Base-by-base conservation (phyloP, 441 rosid species). In the Sinapis alba region DNA sequence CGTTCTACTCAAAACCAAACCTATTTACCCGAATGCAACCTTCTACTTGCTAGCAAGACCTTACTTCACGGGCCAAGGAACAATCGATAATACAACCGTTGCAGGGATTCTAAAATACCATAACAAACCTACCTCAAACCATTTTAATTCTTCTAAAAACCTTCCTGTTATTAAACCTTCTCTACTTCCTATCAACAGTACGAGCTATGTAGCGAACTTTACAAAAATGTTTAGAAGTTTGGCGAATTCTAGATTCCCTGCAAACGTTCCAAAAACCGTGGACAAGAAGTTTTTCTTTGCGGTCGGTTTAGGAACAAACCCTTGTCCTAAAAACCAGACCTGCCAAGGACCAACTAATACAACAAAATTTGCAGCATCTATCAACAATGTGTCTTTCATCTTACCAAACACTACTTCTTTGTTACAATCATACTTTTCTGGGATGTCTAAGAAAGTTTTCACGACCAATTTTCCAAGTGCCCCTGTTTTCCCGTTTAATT, bases 21-120 rank as follows among this genome's bases (percentile, higher is more conserved):
- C 88, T 15, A 57, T 18, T 18, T 23, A 83, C 51, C 92, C 90
- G 15, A 82, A 78, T 63, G 65, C 86, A 38, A 78, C 83, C 10
- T 90, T 90, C 74, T 85, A 81, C 23, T 89, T 93, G 83, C 57
- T 87, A 11, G 93, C 93, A 16, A 82, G 90, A 65, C 90, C 95
- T 10, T 93, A 91, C 79, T 83, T 82, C 78, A 86, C 87, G 0
- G 90, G 95, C 23, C 74, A 58, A 73, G 97, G 88, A 50, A 74
- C 86, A 19, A 50, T 89, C 51, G 97, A 93, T 43, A 88, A 89
- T 19, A 75, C 97, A 12, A 91, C 98, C 1, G 77, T 79, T 0
- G 91, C 91, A 2, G 93, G 87, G 18, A 72, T 91, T 56, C 91
- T 93, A 12, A 86, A 84, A 54, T 93, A 93, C n/a, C 53, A 79